Base-by-base conservation (phyloP, 371 early-diverging fungal genomes). In the Syncephalastrum contaminatum region DNA sequence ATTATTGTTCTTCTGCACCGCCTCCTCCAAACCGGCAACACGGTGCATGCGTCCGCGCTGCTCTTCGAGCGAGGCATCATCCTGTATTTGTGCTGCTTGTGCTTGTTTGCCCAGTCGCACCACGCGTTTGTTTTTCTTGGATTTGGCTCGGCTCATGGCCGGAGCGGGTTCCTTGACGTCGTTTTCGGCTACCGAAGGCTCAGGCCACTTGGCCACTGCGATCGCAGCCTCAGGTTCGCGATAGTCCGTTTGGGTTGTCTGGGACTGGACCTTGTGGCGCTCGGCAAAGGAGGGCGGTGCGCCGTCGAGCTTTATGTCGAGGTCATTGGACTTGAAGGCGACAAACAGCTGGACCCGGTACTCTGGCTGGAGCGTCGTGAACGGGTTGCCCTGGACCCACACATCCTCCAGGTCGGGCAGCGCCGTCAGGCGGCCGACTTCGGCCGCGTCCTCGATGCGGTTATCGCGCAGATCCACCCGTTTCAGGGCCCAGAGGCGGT, bases 401-500 rank as follows among this genome's bases (percentile, higher is more conserved):
- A 87, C 69, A 46, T 84, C 81, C 13, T 69, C 64, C 20, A 87
- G 68, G 24, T 79, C 80, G n/a, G 83, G 84, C 4, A 87, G 64
- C 3, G 77, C 66, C 0, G 81, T 74, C 43, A 87, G 60, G 16
- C 87, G 69, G 10, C 81, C 80, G 18, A 85, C 64, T 50, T 87
- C 87, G 7, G 71, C 77, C 14, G 73, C 69, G 27, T 87, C 87
- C 10, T 70, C 81, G 40, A 90, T 64, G 25, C 69, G 73, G 54
- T 90, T 90, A 47, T 85, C 83, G 4, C 88, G 64, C 15, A 90
- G 62, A 60, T 90, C 89, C 21, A 88, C 60, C 47, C 75, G 71
- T 55, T 88, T 88, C 50, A 90, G 69, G 14, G 88, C 85, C 83
- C 84, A 88, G 24, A 90, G 66, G 19, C 88, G 68, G 51, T 87